Percentiles rank a stretch among this genome's conserved stretches.
Evolutionary conservation across 169 alveolate genomes (phyloP).

Genomic region (Babesia caballi): DNA sequence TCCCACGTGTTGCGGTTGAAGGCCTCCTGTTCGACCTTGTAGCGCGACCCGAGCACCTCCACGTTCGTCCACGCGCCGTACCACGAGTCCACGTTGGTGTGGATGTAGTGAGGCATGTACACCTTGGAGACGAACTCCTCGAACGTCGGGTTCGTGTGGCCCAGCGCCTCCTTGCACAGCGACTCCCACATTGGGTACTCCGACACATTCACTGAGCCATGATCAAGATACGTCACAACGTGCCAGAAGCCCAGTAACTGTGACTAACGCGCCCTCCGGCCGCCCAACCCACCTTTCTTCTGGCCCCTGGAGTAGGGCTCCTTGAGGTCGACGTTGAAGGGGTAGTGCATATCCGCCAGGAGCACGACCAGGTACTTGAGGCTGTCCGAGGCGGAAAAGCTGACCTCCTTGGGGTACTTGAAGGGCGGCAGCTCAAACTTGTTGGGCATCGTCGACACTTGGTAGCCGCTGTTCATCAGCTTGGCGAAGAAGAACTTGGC

Average conservation of each 20-base stretch:
- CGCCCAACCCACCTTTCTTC: constrained; percentile 23
- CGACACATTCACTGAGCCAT: constrained; percentile 33
- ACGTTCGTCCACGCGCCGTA: constrained; percentile 87
- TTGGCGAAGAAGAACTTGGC: constrained; percentile 63
- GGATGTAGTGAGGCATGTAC: constrained; percentile 64
- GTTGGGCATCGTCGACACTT: neutral
- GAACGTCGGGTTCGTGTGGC: constrained; percentile 17
- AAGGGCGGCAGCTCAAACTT: constrained; percentile 14
- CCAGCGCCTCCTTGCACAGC: constrained; percentile 30
- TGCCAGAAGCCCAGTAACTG: neutral
- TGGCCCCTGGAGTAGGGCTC: constrained; percentile 56
- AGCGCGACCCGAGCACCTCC: constrained; percentile 70
- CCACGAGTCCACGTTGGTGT: constrained; percentile 74
- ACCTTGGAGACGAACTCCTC: constrained; percentile 40
- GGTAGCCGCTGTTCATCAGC: constrained; percentile 47
- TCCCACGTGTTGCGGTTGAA: constrained; percentile 69
- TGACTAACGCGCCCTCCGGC: neutral
- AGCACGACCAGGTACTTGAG: constrained; percentile 77
- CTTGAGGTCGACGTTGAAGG: constrained; percentile 70
- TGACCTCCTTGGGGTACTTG: constrained; percentile 74
- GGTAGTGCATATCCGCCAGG: constrained; percentile 82
- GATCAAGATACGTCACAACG: neutral
- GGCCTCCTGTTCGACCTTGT: constrained; percentile 74
- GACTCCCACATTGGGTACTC: constrained; percentile 58
- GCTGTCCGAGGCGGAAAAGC: constrained; percentile 76